Evolutionary conservation across 192 early-diverging fungal species (phyloP).

Genomic region (Backusella macrospora): DNA sequence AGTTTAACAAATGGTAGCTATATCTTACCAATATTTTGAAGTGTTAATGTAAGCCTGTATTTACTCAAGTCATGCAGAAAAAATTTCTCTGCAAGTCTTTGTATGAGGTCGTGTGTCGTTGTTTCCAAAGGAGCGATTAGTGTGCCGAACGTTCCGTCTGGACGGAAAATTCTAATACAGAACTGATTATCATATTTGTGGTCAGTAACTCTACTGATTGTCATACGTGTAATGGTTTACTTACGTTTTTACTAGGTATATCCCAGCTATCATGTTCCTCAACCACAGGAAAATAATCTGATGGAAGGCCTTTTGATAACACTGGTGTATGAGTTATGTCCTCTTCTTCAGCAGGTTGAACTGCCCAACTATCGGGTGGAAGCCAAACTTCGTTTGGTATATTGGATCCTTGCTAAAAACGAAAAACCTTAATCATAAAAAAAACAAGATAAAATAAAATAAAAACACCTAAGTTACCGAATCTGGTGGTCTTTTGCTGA

Average conservation of each 20-base stretch:
- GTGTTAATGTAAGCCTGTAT: slow-evolving; percentile 30
- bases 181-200: slow-evolving; percentile 43
- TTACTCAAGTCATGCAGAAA: slow-evolving; percentile 70
- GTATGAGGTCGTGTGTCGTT: slow-evolving; percentile 74
- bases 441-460: not conserved
- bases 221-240: slow-evolving; percentile 28
- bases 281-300: slow-evolving; percentile 37
- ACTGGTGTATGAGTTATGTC: not conserved
- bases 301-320: slow-evolving; percentile 26
- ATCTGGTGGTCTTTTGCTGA: slow-evolving; percentile 19
- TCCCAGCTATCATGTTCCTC: slow-evolving; percentile 22
- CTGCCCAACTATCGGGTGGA: slow-evolving; percentile 77
- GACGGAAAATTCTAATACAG: slow-evolving; percentile 75
- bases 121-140: slow-evolving; percentile 70
- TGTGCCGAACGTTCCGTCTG: slow-evolving; percentile 80
- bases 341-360: slow-evolving; percentile 47
- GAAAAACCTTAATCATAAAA: not conserved
- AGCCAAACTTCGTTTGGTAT: slow-evolving; percentile 54
- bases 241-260: slow-evolving; percentile 30
- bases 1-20: slow-evolving; percentile 59
- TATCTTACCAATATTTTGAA: slow-evolving; percentile 30
- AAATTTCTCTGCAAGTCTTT: slow-evolving; percentile 79
- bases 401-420: slow-evolving; percentile 8
- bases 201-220: slow-evolving; percentile 22
- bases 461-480: not conserved